Evolutionary conservation across 768 basidiomycete genomes (phyloP), one percentile per base, ranked within the genome.

Genomic region (Polyporus arcularius): DNA sequence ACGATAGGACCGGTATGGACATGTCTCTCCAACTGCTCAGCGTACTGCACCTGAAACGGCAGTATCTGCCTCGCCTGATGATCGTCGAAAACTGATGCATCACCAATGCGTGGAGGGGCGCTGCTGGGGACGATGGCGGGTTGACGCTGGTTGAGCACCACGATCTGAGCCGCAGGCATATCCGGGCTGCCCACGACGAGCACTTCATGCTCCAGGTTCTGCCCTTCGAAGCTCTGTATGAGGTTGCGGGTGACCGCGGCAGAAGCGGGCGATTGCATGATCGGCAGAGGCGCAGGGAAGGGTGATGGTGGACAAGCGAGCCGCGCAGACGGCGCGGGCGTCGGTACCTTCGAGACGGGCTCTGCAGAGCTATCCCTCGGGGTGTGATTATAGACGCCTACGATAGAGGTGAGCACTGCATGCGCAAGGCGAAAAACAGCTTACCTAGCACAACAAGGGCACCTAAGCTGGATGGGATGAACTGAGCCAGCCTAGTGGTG

Each of bases 381-480:
- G 0, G 46, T 21, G 35, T 55, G 57, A 52, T 70, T 70, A 53
- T 67, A 70, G 0, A 55, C 65, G 11, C 38, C 69, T 70, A 28
- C 15, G 47, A 10, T 1, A 28, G 2, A 15, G 10, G n/a, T 53
- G 12, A 56, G 58, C 4, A 10, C 11, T 4, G 16, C 1, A n/a
- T 26, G 4, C 15, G 5, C 4, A 3, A 15, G 3, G 18, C 38
- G 40, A 5, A 14, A 0, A 46, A 15, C 6, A 10, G 65, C 78
- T 66, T 61, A 81, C 81, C 68, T 15, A 82, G 66, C 18, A 81
- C 79, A 18, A 76, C 58, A 11, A 82, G 55, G 8, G 77, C 71
- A 30, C 77, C 78, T 18, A 81, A 62, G 57, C 76, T 74, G 60
- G 76, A 78, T 1, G 80, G 78, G 16, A 82, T 61, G 48, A 77